A percentile compares a stretch with the other conserved stretches of the same genome.
These are phyloP conservation scores for Lentinula lateritia DNA, from an alignment of 768 basidiomycete species.

Conservation along the genomic window DNA sequence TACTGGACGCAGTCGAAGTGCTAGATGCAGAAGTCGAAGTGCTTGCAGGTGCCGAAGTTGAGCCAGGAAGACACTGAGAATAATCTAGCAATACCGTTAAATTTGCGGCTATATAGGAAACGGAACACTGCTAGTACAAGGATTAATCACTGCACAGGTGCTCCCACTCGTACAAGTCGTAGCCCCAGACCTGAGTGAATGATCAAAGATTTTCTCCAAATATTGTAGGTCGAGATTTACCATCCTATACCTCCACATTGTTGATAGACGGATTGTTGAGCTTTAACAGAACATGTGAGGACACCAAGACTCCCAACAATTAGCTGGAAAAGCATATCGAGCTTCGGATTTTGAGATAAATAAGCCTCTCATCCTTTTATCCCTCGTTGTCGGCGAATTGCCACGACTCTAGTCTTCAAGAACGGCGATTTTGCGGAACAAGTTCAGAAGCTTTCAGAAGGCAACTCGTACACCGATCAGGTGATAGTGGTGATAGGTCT, in stretches of 20 bases:
- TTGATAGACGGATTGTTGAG: slow-evolving; percentile 35
- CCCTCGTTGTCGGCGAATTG: background rate
- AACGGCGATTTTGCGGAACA: background rate
- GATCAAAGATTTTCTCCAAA: background rate
- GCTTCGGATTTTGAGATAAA: background rate
- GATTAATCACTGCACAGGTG: slow-evolving; percentile 38
- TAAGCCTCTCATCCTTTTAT: background rate
- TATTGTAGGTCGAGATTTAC: slow-evolving; percentile 16
- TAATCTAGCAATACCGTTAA: slow-evolving; percentile 30
- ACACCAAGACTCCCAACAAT: slow-evolving; percentile 17
- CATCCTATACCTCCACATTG: slow-evolving; percentile 50
- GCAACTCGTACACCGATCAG: background rate
- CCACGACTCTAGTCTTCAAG: background rate
- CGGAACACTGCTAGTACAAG: slow-evolving; percentile 25
- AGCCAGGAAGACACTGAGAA: slow-evolving; percentile 44
- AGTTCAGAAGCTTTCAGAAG: background rate
- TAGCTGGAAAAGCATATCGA: slow-evolving; percentile 5
- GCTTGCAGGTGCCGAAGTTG: slow-evolving; percentile 18
- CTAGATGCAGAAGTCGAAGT: slow-evolving; percentile 13
- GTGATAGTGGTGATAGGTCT: background rate
- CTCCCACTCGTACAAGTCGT: slow-evolving; percentile 42
- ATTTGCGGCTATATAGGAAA: background rate
- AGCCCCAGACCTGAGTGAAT: slow-evolving; percentile 35
- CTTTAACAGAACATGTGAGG: slow-evolving; percentile 15
- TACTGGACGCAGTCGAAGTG: slow-evolving; percentile 13